These are phyloP conservation scores for Yamadazyma epiphylla DNA, from an alignment of 1,139 yeast species.

Conservation along the genomic window DNA sequence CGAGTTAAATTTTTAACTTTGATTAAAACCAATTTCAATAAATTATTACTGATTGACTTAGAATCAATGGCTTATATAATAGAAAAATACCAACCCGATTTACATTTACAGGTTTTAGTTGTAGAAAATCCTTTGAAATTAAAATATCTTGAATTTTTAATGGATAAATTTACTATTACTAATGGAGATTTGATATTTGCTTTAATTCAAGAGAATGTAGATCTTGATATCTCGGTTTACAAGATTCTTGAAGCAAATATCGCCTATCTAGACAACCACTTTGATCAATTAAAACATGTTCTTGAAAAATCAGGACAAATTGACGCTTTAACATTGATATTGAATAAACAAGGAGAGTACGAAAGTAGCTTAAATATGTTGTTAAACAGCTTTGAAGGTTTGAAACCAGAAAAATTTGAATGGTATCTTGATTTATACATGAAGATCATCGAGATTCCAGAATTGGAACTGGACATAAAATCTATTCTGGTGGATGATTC, in stretches of 20 bases:
- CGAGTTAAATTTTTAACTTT: conserved; percentile 29
- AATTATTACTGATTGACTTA: conserved; percentile 31
- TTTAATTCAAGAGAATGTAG: background rate
- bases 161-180: conserved; percentile 4
- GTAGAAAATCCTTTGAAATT: conserved; percentile 19
- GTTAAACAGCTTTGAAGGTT: conserved; percentile 15
- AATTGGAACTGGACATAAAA: too few species aligned
- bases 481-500: too few species aligned
- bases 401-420: conserved; percentile 18
- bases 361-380: conserved; percentile 26
- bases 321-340: conserved; percentile 29
- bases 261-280: conserved; percentile 9
- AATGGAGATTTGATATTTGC: too few species aligned
- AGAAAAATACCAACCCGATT: conserved; percentile 28
- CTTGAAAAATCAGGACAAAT: conserved; percentile 24
- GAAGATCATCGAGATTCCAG: conserved; percentile 23
- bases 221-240: conserved; percentile 1
- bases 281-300: conserved; percentile 13
- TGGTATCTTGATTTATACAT: conserved; percentile 24
- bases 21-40: conserved; percentile 32
- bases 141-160: conserved; percentile 24
- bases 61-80: conserved; percentile 34
- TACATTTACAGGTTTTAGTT: conserved; percentile 34
- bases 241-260: conserved; percentile 2
- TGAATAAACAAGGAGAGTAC: conserved; percentile 17